Conservation (phyloP, 1,284 basidiomycete species). For the Tilletia caries region DNA sequence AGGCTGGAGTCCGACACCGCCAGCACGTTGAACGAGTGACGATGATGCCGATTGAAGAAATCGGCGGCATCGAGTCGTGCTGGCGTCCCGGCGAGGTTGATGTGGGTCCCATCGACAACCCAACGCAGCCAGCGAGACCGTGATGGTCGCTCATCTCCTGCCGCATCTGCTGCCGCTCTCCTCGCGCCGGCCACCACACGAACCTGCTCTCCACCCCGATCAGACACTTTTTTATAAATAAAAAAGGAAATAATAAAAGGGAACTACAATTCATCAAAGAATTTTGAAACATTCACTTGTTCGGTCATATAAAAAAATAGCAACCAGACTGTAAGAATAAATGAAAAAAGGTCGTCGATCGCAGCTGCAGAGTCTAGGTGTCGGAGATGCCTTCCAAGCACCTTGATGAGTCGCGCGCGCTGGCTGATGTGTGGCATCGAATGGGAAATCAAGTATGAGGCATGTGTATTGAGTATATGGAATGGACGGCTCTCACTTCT, state of each 20-base stretch:
- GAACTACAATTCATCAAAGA: too few relatives aligned
- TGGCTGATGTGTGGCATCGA: neutral
- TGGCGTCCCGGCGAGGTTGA: neutral
- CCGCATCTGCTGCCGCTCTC: neutral
- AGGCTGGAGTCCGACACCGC: neutral
- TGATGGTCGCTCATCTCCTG: neutral
- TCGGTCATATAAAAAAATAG: too few relatives aligned
- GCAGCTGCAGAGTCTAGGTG: neutral
- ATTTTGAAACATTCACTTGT: too few relatives aligned
- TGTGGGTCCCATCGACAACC: neutral
- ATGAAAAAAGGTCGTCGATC: neutral
- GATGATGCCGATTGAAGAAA: conserved; percentile 10
- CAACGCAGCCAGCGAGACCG: neutral
- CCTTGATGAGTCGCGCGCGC: neutral
- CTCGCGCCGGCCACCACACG: neutral
- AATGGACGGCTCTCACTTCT: too few relatives aligned
- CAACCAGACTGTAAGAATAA: too few relatives aligned
- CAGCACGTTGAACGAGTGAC: neutral
- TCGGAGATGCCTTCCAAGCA: neutral
- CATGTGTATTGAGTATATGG: too few relatives aligned
- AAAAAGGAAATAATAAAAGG: too few relatives aligned
- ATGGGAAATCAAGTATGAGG: too few relatives aligned
- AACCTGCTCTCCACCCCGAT: neutral
- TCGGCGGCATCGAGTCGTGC: neutral
- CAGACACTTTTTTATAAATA: neutral